Evolutionary conservation across 352 stramenopile species (phyloP), one percentile per base, ranked within the genome.

Genomic region (Phytophthora quininea): DNA sequence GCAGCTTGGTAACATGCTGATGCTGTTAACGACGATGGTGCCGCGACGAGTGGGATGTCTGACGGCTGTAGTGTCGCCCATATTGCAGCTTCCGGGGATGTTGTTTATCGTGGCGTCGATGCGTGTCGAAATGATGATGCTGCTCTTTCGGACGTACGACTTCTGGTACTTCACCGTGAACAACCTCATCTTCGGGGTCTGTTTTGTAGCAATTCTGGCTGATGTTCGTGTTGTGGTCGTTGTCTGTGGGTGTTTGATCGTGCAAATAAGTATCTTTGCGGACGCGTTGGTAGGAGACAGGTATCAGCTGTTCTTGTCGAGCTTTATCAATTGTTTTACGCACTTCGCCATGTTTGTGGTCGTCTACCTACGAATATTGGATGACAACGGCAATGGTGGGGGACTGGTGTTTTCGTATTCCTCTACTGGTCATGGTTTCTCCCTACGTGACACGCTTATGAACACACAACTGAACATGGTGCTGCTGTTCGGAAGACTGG

Each of bases 151-250:
- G 11, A 73, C 73, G 4, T 77, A 77, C 43, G 69, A 77, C 42
- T 80, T 77, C 19, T 75, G 69, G 64, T 71, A 73, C 40, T 67
- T 77, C 54, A 73, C 68, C 9, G 40, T 71, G 11, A 62, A 60
- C 38, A 80, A 80, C 40, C n/a, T 74, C 29, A 49, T 74, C 29
- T 77, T 77, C 31, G 50, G 55, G 1, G 11, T 59, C 3, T 67
- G 60, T 35, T 74, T 77, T 27, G 52, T 14, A 27, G 33, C 69
- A 11, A 58, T 73, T 2, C 31, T 79, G 8, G 38, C 46, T 6
- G 71, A 76, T 24, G 15, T 69, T 8, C 72, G 72, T 3, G 56
- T 75, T 12, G 50, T 72, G 4, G 53, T 51, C 1, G 42, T 80
- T 14, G 4, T 75, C 1, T 52, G 66, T 30, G 57, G 61, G 24